These are phyloP conservation scores for Ophiosphaerella korrae DNA, from an alignment of 2,329 filamentous ascomycete species.

Conservation along the genomic window DNA sequence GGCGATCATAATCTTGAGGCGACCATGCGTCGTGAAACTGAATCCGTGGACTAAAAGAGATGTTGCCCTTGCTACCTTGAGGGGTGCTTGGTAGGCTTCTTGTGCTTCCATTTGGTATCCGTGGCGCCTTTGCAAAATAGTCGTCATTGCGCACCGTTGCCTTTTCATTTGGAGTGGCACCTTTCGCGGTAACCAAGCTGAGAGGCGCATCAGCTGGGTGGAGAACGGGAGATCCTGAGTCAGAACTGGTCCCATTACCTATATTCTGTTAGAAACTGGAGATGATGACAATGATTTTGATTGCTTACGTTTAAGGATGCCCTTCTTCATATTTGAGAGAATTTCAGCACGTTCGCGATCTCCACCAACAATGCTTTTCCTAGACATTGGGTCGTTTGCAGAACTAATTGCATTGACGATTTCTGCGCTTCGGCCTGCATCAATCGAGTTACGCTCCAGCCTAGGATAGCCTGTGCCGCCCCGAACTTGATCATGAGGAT, in stretches of 20 bases:
- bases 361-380: constrained; percentile 89
- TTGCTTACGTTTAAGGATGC: constrained; percentile 84
- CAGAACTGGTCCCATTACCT: constrained; percentile 61
- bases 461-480: constrained; percentile 83
- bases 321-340: constrained; percentile 89
- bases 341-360: constrained; percentile 91
- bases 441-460: constrained; percentile 80
- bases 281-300: background rate
- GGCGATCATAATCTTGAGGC: constrained; percentile 90
- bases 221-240: constrained; percentile 71
- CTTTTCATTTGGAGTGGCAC: constrained; percentile 76
- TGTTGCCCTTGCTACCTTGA: constrained; percentile 64
- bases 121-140: constrained; percentile 81
- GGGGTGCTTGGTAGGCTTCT: constrained; percentile 84
- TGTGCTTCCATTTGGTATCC: constrained; percentile 71
- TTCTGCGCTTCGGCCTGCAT: constrained; percentile 61
- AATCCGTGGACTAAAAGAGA: constrained; percentile 86
- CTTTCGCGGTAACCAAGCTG: constrained; percentile 76
- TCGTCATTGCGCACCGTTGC: constrained; percentile 65
- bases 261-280: constrained; percentile 13
- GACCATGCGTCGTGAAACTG: constrained; percentile 98
- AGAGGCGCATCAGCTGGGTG: constrained; percentile 66
- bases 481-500: constrained; percentile 69
- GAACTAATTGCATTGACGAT: constrained; percentile 42
- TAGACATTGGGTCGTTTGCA: constrained; percentile 57